phyloP scores from a whole-genome alignment of 2,329 filamentous ascomycete species.

The Colletotrichum ledebouriae region DNA sequence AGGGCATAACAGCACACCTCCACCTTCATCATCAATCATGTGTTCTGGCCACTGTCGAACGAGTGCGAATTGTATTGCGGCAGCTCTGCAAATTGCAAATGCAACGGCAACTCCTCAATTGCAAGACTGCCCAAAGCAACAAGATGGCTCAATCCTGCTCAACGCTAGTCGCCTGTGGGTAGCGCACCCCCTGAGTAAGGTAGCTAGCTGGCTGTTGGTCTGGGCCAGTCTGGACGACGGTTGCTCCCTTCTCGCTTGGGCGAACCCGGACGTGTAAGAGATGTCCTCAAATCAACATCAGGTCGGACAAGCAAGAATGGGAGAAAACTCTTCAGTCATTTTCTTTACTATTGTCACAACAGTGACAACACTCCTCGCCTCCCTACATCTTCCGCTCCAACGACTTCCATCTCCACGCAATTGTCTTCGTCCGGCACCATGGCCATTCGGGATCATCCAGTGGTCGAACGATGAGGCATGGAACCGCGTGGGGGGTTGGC shows the following conservation, averaged over 20 bases:
- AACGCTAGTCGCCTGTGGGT: constrained; percentile 15
- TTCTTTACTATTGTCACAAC: not conserved
- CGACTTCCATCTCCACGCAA: constrained; percentile 15
- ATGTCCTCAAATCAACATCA: constrained; percentile 4
- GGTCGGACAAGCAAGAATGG: constrained; percentile 12
- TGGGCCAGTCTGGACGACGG: constrained; percentile 19
- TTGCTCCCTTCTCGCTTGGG: constrained; percentile 25
- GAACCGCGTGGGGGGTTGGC: constrained; percentile 33
- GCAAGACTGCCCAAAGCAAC: constrained; percentile 7
- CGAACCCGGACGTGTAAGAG: not conserved
- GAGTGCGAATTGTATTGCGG: constrained; percentile 10
- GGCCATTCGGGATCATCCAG: constrained; percentile 10
- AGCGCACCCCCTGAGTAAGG: no score
- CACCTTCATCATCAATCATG: constrained; percentile 12
- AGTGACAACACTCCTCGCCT: constrained; percentile 25
- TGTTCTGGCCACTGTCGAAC: constrained; percentile 25
- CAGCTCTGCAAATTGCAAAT: constrained; percentile 13
- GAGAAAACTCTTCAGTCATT: constrained; percentile 14
- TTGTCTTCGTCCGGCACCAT: constrained; percentile 14
- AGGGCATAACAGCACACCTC: constrained; percentile 10
- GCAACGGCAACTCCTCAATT: constrained; percentile 11
- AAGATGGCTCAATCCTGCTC: constrained; percentile 18
- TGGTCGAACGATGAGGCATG: constrained; percentile 36
- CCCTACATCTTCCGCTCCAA: constrained; percentile 28
- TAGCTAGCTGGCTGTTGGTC: not conserved